Conservation (phyloP, 2,329 filamentous ascomycete genomes). For the Onygena corvina region DNA sequence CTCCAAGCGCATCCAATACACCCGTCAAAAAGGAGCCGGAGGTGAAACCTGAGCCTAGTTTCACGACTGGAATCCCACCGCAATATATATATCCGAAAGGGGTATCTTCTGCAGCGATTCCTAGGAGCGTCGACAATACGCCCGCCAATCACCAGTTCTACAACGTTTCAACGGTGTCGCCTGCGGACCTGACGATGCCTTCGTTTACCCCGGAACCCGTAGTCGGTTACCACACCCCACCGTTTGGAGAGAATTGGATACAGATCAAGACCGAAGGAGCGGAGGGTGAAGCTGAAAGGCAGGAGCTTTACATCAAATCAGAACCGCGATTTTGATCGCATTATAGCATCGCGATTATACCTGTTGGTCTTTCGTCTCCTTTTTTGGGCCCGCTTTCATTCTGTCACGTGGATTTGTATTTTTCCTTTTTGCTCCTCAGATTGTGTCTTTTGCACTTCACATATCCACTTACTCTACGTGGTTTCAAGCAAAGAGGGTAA, state of each 20-base stretch:
- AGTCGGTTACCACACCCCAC: conserved; percentile 11
- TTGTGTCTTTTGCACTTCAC: too few species aligned
- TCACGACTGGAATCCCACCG: not conserved
- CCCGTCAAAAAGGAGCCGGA: conserved; percentile 11
- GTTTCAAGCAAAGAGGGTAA: too few species aligned
- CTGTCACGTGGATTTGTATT: conserved; percentile 2
- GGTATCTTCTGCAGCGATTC: not conserved
- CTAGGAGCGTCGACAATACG: not conserved
- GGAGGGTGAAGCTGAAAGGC: conserved; percentile 11
- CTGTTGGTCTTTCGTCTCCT: not conserved
- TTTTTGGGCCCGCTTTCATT: not conserved
- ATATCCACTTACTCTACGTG: too few species aligned
- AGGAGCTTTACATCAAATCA: conserved; percentile 18
- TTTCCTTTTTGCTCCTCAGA: too few species aligned
- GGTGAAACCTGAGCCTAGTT: conserved; percentile 8
- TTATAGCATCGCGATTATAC: not conserved
- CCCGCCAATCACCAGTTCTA: not conserved
- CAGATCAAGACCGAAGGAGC: conserved; percentile 19
- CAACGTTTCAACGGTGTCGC: conserved; percentile 13
- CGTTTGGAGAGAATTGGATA: conserved; percentile 18
- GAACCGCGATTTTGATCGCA: conserved; percentile 15
- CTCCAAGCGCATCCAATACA: not conserved
- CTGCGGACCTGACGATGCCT: conserved; percentile 16
- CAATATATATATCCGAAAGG: conserved; percentile 1
- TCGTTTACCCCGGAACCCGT: conserved; percentile 8